These are phyloP conservation scores for Tricholoma sp. DNA, from an alignment of 768 basidiomycete genomes.

Conservation along the genomic window DNA sequence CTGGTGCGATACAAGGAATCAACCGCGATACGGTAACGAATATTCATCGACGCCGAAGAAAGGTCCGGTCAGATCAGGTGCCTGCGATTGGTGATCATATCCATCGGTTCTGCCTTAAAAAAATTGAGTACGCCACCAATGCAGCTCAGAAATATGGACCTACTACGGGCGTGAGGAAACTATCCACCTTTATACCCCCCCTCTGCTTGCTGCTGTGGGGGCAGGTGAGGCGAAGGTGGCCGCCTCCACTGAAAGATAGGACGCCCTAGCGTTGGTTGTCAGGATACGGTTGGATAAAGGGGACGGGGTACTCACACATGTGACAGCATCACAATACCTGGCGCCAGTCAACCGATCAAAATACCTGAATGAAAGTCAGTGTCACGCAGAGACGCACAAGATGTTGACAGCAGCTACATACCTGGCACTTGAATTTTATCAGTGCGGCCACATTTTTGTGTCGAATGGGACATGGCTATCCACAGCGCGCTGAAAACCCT, in stretches of 20 bases:
- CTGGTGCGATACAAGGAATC: background rate
- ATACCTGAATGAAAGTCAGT: no score
- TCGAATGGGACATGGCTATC: background rate
- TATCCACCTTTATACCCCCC: no score
- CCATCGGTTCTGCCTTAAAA: background rate
- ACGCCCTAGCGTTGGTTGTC: background rate
- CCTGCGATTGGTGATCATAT: background rate
- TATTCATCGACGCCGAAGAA: background rate
- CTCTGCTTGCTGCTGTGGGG: no score
- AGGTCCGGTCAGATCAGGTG: background rate
- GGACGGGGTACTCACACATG: no score
- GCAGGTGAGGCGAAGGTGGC: background rate
- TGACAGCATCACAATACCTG: background rate
- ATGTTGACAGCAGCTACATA: background rate
- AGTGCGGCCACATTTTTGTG: background rate
- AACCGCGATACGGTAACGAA: background rate
- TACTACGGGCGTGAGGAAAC: no score
- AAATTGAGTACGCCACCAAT: background rate
- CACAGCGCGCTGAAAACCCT: background rate
- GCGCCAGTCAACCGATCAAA: no score
- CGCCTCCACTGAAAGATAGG: background rate
- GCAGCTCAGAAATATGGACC: background rate
- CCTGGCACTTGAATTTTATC: background rate
- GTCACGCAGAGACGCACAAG: no score
- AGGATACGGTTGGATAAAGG: background rate